Base-by-base conservation (phyloP, 2,329 filamentous ascomycete genomes). In the Xylaria multiplex region DNA sequence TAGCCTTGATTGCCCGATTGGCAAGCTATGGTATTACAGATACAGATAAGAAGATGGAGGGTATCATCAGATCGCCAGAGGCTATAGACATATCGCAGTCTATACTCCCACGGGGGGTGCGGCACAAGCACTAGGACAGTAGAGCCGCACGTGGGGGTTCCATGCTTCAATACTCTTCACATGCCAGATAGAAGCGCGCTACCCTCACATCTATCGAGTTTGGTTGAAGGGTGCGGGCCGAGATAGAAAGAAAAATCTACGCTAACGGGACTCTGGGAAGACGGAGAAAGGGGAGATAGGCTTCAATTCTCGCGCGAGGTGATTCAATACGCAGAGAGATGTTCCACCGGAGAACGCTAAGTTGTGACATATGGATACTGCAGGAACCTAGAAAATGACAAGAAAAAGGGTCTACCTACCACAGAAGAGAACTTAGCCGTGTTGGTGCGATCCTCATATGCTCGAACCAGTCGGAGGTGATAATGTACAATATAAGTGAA, bases 101-200 rank as follows among this genome's bases (percentile, higher is more conserved):
- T 35, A n/a, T 30, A 49, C 19, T n/a, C 32, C 13, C 65, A 64
- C 57, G 59, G 59, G 59, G 53, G 48, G 48, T 37, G 45, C 50
- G 59, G 22, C 40, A 60, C 16, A 32, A 16, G 46, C 48, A 27
- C 48, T 49, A 53, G 56, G 37, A 49, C 27, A 37, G 37, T 57
- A 62, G 68, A 69, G 68, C 68, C 68, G 68, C 65, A 69, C 67
- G 52, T 49, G 37, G 42, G 37, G 42, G 46, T 58, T 49, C 45
- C 27, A 27, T 62, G 61, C 37, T 32, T 59, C 54, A 58, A 53
- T 50, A 27, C 40, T 59, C 52, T 56, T 55, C 53, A 42, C 14
- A 49, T 43, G 48, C 46, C 40, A 52, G 49, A 30, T 27, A 37
- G 52, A 54, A 45, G 50, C 27, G 50, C 52, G 54, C 45, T 50